Evolutionary conservation across 345 rosid species (phyloP), one percentile per base, ranked within the genome.

Genomic region (Citrus australasica): DNA sequence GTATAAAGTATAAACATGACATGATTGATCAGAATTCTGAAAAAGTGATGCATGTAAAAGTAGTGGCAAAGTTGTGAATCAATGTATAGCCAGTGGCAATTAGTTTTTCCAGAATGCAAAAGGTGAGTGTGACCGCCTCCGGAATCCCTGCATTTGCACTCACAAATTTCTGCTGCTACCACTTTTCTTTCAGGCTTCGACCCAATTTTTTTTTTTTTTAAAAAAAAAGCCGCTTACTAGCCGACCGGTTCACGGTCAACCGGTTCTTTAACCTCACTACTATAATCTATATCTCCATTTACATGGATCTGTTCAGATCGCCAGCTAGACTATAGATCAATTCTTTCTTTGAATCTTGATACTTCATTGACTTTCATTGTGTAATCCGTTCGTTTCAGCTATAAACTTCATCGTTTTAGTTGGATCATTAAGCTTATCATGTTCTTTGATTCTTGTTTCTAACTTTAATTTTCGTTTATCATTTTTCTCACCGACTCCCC

Each of bases 281-380:
- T 46, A 13, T 11, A 11, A 46, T 46, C 51, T 46, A 13, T 38
- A 9, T 40, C 46, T 68, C 75, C 72, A 37, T 58, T 75, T 65
- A 33, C 32, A 28, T 51, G 64, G 81, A 80, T 83, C 78, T 48
- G 62, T 55, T 69, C 79, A 22, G 73, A 73, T 73, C 78, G 10
- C 24, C 71, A 46, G 5, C 21, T 3, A 7, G 40, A 19, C 27
- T 27, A 9, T 66, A 9, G 14, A 40, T 14, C 51, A 70, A 70
- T 48, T 70, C 25, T 13, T 28, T 30, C 35, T 69, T 30, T 3
- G 32, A 24, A 22, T 58, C 51, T 35, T n/a, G 22, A 24, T 69
- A 56, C 5, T 67, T 24, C 48, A 42, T 6, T 25, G 33, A 70
- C n/a, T 30, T 27, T 48, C 37, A 6, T 51, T 70, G 60, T 70